Evolutionary conservation across 2,329 filamentous ascomycete species (phyloP), one percentile per base, ranked within the genome.

Genomic region (Pseudogymnoascus sp.): DNA sequence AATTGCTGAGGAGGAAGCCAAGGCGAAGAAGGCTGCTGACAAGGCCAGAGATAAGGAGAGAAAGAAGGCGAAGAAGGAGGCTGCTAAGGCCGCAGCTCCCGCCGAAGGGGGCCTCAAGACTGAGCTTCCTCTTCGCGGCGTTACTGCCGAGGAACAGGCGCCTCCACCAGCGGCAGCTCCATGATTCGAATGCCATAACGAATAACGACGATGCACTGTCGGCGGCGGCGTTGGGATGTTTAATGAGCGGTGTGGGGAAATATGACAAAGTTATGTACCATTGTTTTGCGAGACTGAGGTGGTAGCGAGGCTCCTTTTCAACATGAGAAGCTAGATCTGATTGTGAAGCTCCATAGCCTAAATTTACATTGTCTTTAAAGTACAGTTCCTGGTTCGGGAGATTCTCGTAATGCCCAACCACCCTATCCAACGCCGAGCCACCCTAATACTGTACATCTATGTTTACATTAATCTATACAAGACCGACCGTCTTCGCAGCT

Each of bases 1-100:
- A 66, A 79, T 86, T 41, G 88, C 88, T 71, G 89, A 89, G 70
- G 87, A 89, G 68, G 89, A 89, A 71, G 87, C 84, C 8, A 73
- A 74, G 61, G 68, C 68, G 3, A 72, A 73, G 66, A 73, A 74
- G 66, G 67, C 64, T 62, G 72, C 72, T 5, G 72, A 73, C 62
- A 78, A 77, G 67, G 73, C 74, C 64, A 73, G 72, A 65, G 75
- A 76, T 19, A 77, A 78, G 70, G 77, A 78, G 68, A 74, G 79
- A 61, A 78, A 77, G 68, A 75, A 78, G 69, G 75, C 76, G 14
- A 78, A 75, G 70, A 78, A 78, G 66, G 72, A 72, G 59, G 75
- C 73, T 35, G 70, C 50, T 6, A 64, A 37, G 37, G n/a, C 46
- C 26, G 53, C 16, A 28, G 31, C 14, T 38, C 14, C 28, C n/a